Evolutionary conservation across 768 basidiomycete species (phyloP).

Genomic region (Postia placenta): DNA sequence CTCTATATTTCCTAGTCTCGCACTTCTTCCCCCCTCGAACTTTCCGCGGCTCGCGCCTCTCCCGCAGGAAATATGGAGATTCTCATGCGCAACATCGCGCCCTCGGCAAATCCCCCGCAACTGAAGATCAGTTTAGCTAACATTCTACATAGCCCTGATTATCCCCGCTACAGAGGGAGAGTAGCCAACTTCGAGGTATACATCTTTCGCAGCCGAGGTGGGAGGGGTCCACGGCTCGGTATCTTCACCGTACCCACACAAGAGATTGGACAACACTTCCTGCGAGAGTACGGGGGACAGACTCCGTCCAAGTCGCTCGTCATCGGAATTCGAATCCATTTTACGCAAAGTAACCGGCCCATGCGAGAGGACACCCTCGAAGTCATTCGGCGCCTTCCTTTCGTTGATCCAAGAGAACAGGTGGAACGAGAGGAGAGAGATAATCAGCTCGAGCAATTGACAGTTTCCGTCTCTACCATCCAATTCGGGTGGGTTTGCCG

Average conservation of each 20-base stretch:
- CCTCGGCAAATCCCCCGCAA: constrained; percentile 7
- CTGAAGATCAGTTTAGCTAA: constrained; percentile 31
- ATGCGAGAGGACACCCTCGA: constrained; percentile 28
- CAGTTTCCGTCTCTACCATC: constrained; percentile 30
- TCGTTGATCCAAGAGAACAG: constrained; percentile 32
- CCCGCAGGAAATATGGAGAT: no score
- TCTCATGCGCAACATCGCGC: constrained; percentile 23
- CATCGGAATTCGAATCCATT: constrained; percentile 28
- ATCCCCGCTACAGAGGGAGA: constrained; percentile 21
- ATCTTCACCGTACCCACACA: constrained; percentile 40
- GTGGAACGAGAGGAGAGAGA: constrained; percentile 29
- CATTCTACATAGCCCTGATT: constrained; percentile 40
- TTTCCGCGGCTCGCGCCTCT: no score
- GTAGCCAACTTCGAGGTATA: constrained; percentile 50
- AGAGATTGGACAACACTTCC: constrained; percentile 35
- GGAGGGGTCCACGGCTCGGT: constrained; percentile 21
- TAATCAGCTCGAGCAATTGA: constrained; percentile 22
- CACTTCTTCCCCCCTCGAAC: no score
- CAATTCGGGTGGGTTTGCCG: constrained; percentile 63
- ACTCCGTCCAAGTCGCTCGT: constrained; percentile 16
- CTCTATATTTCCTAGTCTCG: no score
- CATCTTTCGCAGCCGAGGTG: constrained; percentile 31
- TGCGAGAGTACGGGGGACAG: constrained; percentile 33
- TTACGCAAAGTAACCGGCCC: constrained; percentile 14
- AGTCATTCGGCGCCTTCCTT: constrained; percentile 28